phyloP scores from a whole-genome alignment of 2,329 filamentous ascomycete species.

The Bipolaris zeicola region DNA sequence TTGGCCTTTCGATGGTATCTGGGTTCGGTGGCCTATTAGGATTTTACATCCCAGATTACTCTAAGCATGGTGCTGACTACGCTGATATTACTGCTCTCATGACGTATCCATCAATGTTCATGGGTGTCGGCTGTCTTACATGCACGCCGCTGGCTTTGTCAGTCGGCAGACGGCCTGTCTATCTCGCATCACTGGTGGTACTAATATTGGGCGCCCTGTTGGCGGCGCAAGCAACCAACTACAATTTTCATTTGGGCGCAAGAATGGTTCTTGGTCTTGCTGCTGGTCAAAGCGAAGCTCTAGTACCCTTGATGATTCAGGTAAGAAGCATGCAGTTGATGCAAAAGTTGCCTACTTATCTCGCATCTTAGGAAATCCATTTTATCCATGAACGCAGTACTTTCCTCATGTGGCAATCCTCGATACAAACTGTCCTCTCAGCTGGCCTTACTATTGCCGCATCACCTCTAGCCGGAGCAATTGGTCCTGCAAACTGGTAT shows the following conservation, averaged over 20 bases:
- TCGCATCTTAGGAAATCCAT: conserved; percentile 36
- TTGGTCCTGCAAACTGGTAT: conserved; percentile 54
- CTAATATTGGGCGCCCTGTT: conserved; percentile 15
- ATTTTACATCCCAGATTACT: conserved; percentile 52
- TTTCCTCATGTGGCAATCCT: conserved; percentile 51
- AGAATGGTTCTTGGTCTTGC: conserved; percentile 50
- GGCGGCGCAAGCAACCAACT: conserved; percentile 20
- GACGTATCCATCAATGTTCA: conserved; percentile 36
- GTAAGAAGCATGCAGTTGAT: conserved; percentile 4
- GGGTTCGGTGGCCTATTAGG: conserved; percentile 51
- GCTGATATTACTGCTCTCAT: conserved; percentile 48
- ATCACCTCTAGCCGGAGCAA: conserved; percentile 50
- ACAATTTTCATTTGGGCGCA: conserved; percentile 45
- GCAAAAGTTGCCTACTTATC: neutral
- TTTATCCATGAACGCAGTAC: conserved; percentile 54
- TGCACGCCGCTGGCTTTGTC: conserved; percentile 29
- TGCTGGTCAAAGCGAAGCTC: conserved; percentile 52
- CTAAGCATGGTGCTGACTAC: conserved; percentile 44
- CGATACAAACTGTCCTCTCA: conserved; percentile 49
- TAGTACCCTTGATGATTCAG: conserved; percentile 51
- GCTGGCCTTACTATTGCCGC: conserved; percentile 50
- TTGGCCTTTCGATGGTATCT: conserved; percentile 49
- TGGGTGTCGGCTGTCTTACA: conserved; percentile 30
- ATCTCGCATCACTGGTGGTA: conserved; percentile 20
- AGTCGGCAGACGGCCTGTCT: conserved; percentile 30